Evolutionary conservation across 2,329 filamentous ascomycete genomes (phyloP).

Genomic region (Aspergillus quadrilineatus): DNA sequence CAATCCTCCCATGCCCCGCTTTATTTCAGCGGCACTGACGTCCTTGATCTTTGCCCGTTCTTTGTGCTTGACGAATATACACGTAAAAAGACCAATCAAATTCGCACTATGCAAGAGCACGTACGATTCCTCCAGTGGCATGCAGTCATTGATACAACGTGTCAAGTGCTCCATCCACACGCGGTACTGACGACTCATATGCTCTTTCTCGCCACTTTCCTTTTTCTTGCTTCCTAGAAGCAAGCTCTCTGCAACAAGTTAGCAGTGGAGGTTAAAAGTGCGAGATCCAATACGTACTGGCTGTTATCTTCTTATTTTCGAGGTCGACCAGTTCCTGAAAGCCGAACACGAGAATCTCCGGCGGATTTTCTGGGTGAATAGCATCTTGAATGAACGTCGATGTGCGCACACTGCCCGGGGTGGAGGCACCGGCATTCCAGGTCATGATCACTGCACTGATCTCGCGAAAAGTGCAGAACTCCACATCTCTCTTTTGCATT

Average conservation of each 20-base stretch:
- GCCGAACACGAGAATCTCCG: constrained; percentile 90
- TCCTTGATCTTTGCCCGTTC: constrained; percentile 74
- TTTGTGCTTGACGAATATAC: constrained; percentile 84
- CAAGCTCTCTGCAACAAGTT: constrained; percentile 63
- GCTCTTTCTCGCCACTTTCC: constrained; percentile 71
- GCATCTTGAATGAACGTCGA: constrained; percentile 77
- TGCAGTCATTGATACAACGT: constrained; percentile 76
- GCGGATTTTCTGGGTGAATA: constrained; percentile 70
- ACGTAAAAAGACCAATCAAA: constrained; percentile 92
- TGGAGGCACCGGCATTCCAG: constrained; percentile 96
- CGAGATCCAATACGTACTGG: constrained; percentile 57
- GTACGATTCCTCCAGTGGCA: constrained; percentile 75
- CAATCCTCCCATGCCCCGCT: constrained; percentile 90
- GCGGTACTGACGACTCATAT: constrained; percentile 96
- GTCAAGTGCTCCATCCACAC: constrained; percentile 92
- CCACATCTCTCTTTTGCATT: constrained; percentile 78
- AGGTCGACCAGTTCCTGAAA: constrained; percentile 98
- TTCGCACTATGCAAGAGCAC: constrained; percentile 84
- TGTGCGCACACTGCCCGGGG: constrained; percentile 79
- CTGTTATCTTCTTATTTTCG: constrained; percentile 94
- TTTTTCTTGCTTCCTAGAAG: constrained; percentile 80
- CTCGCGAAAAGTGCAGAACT: constrained; percentile 84
- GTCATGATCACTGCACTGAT: constrained; percentile 79
- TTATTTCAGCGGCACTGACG: constrained; percentile 78
- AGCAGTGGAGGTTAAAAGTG: constrained; percentile 20